These are phyloP conservation scores for Daedaleopsis sinensis DNA, from an alignment of 768 basidiomycete species.

Conservation along the genomic window DNA sequence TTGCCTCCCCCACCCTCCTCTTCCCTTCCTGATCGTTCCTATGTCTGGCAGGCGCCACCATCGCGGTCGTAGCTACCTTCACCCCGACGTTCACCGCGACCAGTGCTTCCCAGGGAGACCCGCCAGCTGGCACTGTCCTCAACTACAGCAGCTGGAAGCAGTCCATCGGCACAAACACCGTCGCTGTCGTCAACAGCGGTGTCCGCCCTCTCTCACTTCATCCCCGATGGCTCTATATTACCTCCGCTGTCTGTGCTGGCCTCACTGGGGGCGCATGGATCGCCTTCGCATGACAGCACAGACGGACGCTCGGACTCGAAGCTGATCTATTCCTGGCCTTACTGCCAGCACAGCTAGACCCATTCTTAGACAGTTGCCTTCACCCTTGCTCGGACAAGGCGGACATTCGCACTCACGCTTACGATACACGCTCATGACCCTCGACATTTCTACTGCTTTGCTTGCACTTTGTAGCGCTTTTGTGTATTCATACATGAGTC, in stretches of 20 bases:
- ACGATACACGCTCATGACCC: background rate
- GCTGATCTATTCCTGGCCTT: background rate
- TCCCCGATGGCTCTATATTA: slow-evolving; percentile 11
- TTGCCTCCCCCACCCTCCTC: background rate
- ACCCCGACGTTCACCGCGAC: slow-evolving; percentile 35
- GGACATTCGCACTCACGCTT: background rate
- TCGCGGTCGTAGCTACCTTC: slow-evolving; percentile 32
- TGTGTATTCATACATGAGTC: no score
- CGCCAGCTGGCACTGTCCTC: slow-evolving; percentile 34
- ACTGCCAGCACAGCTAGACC: background rate
- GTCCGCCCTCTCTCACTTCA: background rate
- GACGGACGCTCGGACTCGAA: no score
- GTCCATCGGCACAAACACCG: slow-evolving; percentile 32
- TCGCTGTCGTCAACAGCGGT: slow-evolving; percentile 11
- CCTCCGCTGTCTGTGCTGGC: slow-evolving; percentile 6
- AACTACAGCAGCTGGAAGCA: slow-evolving; percentile 34
- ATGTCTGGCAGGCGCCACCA: slow-evolving; percentile 20
- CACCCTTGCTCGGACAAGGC: background rate
- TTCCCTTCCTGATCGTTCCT: background rate
- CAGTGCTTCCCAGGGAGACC: slow-evolving; percentile 19
- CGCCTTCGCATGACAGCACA: slow-evolving; percentile 10
- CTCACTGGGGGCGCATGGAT: slow-evolving; percentile 16
- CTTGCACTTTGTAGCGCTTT: no score
- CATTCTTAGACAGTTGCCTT: background rate
- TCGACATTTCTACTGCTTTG: no score